Evolutionary conservation across 1,139 yeast genomes (phyloP).

Genomic region (Taphrina wiesneri): DNA sequence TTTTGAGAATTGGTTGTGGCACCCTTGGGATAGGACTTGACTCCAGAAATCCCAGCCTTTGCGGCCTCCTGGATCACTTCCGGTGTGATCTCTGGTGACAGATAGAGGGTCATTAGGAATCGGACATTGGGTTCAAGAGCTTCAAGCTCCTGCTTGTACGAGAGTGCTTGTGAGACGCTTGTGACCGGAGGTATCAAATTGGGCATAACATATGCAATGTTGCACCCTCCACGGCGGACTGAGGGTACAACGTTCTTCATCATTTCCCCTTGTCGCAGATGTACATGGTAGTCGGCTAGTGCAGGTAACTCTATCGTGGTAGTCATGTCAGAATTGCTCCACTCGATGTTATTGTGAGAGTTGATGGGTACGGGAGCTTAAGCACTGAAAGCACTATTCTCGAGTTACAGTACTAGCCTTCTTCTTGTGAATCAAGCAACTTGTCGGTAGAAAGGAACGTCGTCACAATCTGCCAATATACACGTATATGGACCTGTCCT

Average conservation of each 20-base stretch:
- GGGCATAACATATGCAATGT: slow-evolving; percentile 94
- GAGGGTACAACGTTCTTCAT: slow-evolving; percentile 90
- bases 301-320: slow-evolving; percentile 48
- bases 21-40: slow-evolving; percentile 95
- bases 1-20: slow-evolving; percentile 93
- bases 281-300: slow-evolving; percentile 90
- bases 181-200: slow-evolving; percentile 90
- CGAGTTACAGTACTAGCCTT: no score
- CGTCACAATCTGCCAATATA: no score
- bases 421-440: no score
- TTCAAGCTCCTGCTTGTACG: slow-evolving; percentile 66
- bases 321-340: no score
- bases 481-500: no score
- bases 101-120: slow-evolving; percentile 85
- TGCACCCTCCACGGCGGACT: slow-evolving; percentile 82
- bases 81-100: slow-evolving; percentile 77
- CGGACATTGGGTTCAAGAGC: slow-evolving; percentile 78
- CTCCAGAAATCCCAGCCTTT: slow-evolving; percentile 66
- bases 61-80: slow-evolving; percentile 81
- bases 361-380: no score
- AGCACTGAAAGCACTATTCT: no score
- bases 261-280: slow-evolving; percentile 89
- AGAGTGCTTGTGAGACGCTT: slow-evolving; percentile 69
- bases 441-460: no score
- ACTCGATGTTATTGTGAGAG: no score